A percentile compares a stretch with the other conserved stretches of the same genome.
phyloP scores from a whole-genome alignment of 2,329 filamentous ascomycete genomes.

The Phaeosphaeriaceae sp. region DNA sequence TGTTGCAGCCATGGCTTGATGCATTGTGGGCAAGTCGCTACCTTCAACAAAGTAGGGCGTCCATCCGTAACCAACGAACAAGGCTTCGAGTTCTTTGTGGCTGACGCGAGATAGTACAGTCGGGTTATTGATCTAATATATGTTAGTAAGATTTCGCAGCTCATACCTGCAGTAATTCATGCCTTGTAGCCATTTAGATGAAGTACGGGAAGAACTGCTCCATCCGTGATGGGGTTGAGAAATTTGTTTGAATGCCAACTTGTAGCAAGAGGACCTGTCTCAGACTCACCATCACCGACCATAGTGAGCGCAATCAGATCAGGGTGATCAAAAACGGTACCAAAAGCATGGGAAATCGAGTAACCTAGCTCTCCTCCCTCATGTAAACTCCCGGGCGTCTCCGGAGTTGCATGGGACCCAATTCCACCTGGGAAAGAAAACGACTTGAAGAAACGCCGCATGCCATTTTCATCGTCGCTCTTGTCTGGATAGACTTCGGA shows the following conservation, averaged over 20 bases:
- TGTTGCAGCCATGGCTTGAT: conserved; percentile 81
- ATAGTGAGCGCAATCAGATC: conserved; percentile 77
- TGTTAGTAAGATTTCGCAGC: conserved; percentile 4
- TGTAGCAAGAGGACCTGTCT: conserved; percentile 79
- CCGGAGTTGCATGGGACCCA: conserved; percentile 77
- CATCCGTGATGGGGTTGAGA: conserved; percentile 78
- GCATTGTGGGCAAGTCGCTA: conserved; percentile 74
- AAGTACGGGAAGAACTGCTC: conserved; percentile 77
- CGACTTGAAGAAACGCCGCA: conserved; percentile 80
- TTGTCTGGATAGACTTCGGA: conserved; percentile 79
- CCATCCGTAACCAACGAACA: conserved; percentile 79
- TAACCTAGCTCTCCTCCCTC: conserved; percentile 86
- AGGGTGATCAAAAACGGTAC: conserved; percentile 76
- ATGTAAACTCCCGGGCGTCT: conserved; percentile 78
- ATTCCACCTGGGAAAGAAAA: conserved; percentile 84
- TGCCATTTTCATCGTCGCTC: conserved; percentile 69
- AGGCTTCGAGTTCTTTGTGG: conserved; percentile 71
- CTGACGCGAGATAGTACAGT: conserved; percentile 71
- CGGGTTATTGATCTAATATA: conserved; percentile 52
- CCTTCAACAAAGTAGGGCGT: conserved; percentile 82
- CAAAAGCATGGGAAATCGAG: conserved; percentile 79
- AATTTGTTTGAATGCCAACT: conserved; percentile 86
- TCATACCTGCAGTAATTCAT: not conserved
- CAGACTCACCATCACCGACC: conserved; percentile 82
- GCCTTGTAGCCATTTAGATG: conserved; percentile 88